These are phyloP conservation scores for Ceriops decandra DNA, from an alignment of 345 rosid species.

Conservation along the genomic window DNA sequence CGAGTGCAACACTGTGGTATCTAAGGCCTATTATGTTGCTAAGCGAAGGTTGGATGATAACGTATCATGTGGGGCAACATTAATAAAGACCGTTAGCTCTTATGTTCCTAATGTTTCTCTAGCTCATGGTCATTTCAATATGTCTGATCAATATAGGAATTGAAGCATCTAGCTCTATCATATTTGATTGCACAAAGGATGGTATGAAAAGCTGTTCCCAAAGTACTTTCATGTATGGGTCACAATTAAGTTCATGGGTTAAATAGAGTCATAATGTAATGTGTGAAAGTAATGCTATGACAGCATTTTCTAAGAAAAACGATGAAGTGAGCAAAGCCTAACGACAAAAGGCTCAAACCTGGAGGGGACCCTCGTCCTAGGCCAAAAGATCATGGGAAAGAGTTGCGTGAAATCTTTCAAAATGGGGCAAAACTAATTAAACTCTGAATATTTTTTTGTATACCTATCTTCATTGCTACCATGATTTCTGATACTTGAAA, in stretches of 20 bases:
- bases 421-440: too few relatives aligned
- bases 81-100: slow-evolving; percentile 60
- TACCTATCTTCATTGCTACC: neutral
- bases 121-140: slow-evolving; percentile 22
- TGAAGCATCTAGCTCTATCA: slow-evolving; percentile 36
- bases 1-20: slow-evolving; percentile 77
- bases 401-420: slow-evolving; percentile 70
- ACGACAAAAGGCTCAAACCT: slow-evolving; percentile 78
- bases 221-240: slow-evolving; percentile 49
- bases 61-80: slow-evolving; percentile 60
- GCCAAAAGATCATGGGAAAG: slow-evolving; percentile 97
- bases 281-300: slow-evolving; percentile 47
- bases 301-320: slow-evolving; percentile 63
- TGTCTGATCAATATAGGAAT: slow-evolving; percentile 38
- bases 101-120: slow-evolving; percentile 47
- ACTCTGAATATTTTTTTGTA: slow-evolving; percentile 18
- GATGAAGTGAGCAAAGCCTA: slow-evolving; percentile 60
- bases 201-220: slow-evolving; percentile 45
- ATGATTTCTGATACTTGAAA: neutral
- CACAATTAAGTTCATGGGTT: slow-evolving; percentile 86
- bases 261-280: slow-evolving; percentile 51
- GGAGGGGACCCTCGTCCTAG: slow-evolving; percentile 94
- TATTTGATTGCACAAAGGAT: slow-evolving; percentile 44
- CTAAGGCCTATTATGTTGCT: slow-evolving; percentile 44
- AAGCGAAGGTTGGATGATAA: slow-evolving; percentile 75